Base-by-base conservation (phyloP, 2,329 filamentous ascomycete species). In the Cryoendolithus antarcticus region DNA sequence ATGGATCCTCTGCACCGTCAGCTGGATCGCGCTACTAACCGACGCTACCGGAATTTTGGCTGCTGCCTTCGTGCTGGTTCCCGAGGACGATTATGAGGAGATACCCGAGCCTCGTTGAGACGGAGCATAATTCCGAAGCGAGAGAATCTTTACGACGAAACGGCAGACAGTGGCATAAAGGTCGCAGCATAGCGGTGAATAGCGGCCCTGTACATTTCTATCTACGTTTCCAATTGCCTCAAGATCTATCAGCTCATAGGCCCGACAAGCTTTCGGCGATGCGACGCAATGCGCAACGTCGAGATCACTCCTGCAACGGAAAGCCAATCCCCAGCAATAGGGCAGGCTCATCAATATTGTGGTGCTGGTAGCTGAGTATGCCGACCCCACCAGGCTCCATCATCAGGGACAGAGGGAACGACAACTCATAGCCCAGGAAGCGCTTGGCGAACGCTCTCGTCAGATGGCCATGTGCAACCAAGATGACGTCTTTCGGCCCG, bases 381-480 rank as follows among this genome's bases (percentile, higher is more conserved):
- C 82, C 84, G 1, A 91, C 78, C 48, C 83, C 85, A n/a, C 85
- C 85, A 4, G 85, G 82, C 56, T 91, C 84, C 38, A 93, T 66
- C 52, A 93, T 66, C 52, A 93, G 74, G 2, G 76, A 72, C 30
- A 83, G 74, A 0, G 77, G 81, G 39, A 82, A 76, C 35, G 74
- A 71, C 38, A 93, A 36, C 3, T 55, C 69, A 59, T 82, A 80
- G 1, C 75, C 73, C 1, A 77, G 70, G 86, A 86, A 93, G 9
- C 85, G 72, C 73, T 89, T 84, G 4, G 85, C 83, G 56, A 93
- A 85, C 0, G 84, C 84, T 10, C 86, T 71, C 24, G 93, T 69
- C 38, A 91, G 85, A 59, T 91, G 86, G 0, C 86, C 86, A 52
- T 93, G 86, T 8, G 83, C 86, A 2, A 93, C 83, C 24, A 93